A percentile compares a stretch with the other conserved stretches of the same genome.
Evolutionary conservation across 306 rosid species (phyloP).

Genomic region (Vachellia collinsii): DNA sequence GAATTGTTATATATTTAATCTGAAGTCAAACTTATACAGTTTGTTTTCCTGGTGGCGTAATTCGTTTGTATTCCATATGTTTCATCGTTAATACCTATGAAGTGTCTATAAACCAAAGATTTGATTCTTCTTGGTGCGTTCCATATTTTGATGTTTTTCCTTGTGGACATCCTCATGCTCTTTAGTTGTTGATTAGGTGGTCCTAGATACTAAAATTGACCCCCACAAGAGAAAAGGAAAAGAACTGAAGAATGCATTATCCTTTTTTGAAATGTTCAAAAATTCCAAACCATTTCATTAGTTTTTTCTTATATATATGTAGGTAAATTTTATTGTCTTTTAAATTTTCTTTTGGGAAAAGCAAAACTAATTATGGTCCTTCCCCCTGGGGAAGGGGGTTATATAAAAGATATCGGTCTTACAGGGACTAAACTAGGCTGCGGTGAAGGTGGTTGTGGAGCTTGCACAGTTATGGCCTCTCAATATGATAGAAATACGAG

Average conservation of each 20-base stretch:
- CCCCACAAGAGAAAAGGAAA: neutral
- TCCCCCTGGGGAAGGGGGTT: neutral
- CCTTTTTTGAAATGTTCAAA: neutral
- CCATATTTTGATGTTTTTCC: neutral
- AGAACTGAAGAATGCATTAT: neutral
- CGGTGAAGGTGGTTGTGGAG: constrained; percentile 99
- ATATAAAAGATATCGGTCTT: constrained; percentile 58
- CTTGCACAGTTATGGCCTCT: constrained; percentile 98
- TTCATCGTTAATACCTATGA: neutral
- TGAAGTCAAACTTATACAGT: neutral
- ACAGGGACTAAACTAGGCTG: constrained; percentile 98
- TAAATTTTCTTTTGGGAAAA: constrained; percentile 26
- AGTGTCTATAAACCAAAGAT: neutral
- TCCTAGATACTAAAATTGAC: too few species aligned
- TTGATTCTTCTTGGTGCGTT: neutral
- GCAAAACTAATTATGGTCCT: constrained; percentile 28
- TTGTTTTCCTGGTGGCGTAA: neutral
- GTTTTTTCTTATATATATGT: neutral
- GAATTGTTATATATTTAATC: neutral
- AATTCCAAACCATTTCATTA: constrained; percentile 1
- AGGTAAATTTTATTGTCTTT: constrained; percentile 27
- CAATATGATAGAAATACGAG: constrained; percentile 54
- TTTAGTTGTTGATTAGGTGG: neutral
- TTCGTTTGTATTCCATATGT: neutral
- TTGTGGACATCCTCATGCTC: neutral